phyloP scores from a whole-genome alignment of 306 rosid species.

The Pueraria montana region DNA sequence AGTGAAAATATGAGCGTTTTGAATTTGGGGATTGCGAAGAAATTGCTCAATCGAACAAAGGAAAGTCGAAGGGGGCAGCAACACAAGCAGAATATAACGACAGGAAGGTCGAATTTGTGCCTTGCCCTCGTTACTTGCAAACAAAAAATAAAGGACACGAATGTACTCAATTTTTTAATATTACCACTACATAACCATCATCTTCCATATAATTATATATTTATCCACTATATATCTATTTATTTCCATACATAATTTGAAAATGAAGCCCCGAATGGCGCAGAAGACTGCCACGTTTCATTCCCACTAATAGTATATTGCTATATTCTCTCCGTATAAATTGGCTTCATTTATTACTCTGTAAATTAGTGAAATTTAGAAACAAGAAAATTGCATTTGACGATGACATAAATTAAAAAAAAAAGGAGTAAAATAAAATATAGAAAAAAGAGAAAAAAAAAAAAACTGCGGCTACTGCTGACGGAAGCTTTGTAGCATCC shows the following conservation, averaged over 20 bases:
- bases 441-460: neutral
- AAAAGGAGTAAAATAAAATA: neutral
- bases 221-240: neutral
- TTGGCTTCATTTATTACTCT: slow-evolving; percentile 32
- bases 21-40: neutral
- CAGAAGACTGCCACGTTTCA: slow-evolving; percentile 49
- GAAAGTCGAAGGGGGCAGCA: neutral
- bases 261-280: slow-evolving; percentile 31
- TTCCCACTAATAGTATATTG: slow-evolving; percentile 24
- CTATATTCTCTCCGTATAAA: neutral
- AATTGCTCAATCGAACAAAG: slow-evolving; percentile 13
- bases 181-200: slow-evolving; percentile 44
- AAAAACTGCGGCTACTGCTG: slow-evolving; percentile 57
- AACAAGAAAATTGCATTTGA: slow-evolving; percentile 1
- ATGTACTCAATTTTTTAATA: slow-evolving; percentile 3
- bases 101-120: slow-evolving; percentile 58
- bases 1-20: neutral
- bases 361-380: neutral
- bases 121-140: slow-evolving; percentile 43
- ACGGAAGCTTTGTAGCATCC: slow-evolving; percentile 66
- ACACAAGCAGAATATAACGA: slow-evolving; percentile 43
- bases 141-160: slow-evolving; percentile 33
- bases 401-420: neutral
- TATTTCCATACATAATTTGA: neutral
- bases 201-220: neutral